Evolutionary conservation across 352 stramenopile species (phyloP).

Genomic region (Thalassiosira hispida): DNA sequence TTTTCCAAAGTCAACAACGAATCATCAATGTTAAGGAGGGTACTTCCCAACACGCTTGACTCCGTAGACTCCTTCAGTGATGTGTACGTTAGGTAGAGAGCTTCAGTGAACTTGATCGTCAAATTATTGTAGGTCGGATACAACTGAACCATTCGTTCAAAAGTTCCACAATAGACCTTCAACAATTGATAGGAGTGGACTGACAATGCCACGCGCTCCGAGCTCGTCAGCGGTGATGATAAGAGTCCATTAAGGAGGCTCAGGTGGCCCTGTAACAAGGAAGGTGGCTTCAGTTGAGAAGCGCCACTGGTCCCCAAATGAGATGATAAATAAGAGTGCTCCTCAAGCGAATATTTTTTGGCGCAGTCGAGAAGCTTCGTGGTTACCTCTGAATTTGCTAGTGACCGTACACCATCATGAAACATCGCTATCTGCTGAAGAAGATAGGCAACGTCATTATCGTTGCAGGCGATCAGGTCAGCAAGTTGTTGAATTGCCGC

Average conservation of each 20-base stretch:
- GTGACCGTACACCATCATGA: conserved; percentile 29
- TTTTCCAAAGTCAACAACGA: conserved; percentile 27
- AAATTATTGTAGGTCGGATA: conserved; percentile 33
- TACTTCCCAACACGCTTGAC: conserved; percentile 16
- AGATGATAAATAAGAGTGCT: conserved; percentile 36
- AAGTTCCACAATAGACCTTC: conserved; percentile 34
- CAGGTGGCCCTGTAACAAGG: conserved; percentile 39
- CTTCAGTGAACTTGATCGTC: conserved; percentile 34
- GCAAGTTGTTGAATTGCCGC: conserved; percentile 20
- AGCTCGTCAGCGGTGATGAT: conserved; percentile 23
- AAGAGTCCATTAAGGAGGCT: conserved; percentile 44
- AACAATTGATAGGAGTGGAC: conserved; percentile 38
- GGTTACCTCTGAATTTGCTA: conserved; percentile 40
- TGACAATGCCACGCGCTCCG: conserved; percentile 29
- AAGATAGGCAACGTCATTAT: conserved; percentile 46
- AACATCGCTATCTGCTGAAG: conserved; percentile 46
- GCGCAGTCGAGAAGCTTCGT: conserved; percentile 39
- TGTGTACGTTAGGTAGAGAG: conserved; percentile 42
- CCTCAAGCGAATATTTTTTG: conserved; percentile 26
- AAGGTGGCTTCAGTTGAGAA: conserved; percentile 34
- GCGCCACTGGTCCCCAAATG: conserved; percentile 29
- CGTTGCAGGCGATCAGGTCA: conserved; percentile 29
- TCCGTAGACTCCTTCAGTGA: conserved; percentile 24
- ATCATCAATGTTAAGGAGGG: conserved; percentile 22
- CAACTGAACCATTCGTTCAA: conserved; percentile 26